phyloP scores from a whole-genome alignment of 169 alveolate genomes.

The Perkinsus olseni region DNA sequence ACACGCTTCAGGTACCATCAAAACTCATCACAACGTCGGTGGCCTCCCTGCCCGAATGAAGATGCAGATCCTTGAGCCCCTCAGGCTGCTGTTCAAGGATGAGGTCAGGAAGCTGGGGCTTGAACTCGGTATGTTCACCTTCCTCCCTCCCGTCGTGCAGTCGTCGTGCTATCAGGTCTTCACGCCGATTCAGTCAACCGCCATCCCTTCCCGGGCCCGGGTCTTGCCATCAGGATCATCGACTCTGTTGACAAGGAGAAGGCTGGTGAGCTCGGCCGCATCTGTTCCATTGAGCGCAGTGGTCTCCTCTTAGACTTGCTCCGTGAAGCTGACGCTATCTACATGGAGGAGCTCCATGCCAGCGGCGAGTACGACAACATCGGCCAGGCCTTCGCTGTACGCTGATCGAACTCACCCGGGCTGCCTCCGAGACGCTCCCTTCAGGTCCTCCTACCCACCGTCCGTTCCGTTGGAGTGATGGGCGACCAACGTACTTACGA shows the following conservation, averaged over 20 bases:
- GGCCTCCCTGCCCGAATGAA: conserved; percentile 33
- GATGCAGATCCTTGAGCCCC: conserved; percentile 28
- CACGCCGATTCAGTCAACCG: conserved; percentile 29
- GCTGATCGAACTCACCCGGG: neutral
- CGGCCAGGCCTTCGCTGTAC: conserved; percentile 40
- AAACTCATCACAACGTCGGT: conserved; percentile 51
- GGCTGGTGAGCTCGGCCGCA: neutral
- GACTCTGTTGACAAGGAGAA: conserved; percentile 37
- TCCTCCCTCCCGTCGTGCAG: neutral
- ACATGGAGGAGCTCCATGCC: conserved; percentile 14
- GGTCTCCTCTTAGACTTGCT: conserved; percentile 11
- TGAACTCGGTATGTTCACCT: conserved; percentile 9
- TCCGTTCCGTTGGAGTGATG: conserved; percentile 48
- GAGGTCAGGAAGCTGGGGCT: conserved; percentile 46
- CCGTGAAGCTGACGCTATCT: conserved; percentile 33
- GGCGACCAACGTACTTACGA: conserved; percentile 46
- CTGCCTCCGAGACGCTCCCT: neutral
- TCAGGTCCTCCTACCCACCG: conserved; percentile 41
- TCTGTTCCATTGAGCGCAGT: neutral
- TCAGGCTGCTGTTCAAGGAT: conserved; percentile 36
- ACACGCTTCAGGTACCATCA: conserved; percentile 26
- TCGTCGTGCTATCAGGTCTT: neutral
- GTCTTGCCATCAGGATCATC: conserved; percentile 47
- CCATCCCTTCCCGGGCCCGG: conserved; percentile 59
- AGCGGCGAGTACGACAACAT: conserved; percentile 26